phyloP scores from a whole-genome alignment of 306 rosid species.

The Glycine tomentella region DNA sequence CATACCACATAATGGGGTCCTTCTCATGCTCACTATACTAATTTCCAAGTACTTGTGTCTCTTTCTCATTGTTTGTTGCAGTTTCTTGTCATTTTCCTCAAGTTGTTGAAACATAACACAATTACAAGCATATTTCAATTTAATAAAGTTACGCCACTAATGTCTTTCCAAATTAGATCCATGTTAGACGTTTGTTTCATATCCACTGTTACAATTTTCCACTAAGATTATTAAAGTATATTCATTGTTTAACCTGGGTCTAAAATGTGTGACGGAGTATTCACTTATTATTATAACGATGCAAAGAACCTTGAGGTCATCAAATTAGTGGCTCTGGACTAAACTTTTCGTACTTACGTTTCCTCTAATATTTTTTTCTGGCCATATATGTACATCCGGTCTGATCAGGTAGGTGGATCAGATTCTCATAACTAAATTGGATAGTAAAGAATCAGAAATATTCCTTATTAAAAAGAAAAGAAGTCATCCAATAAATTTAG shows the following conservation, averaged over 20 bases:
- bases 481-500: too few relatives aligned
- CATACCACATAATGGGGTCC: constrained; percentile 62
- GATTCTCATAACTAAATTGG: not conserved
- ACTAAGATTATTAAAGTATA: constrained; percentile 22
- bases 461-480: too few relatives aligned
- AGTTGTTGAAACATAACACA: constrained; percentile 40
- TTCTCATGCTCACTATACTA: constrained; percentile 52
- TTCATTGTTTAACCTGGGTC: constrained; percentile 1
- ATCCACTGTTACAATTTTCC: constrained; percentile 38
- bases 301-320: constrained; percentile 47
- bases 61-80: constrained; percentile 39
- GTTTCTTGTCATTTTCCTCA: constrained; percentile 55
- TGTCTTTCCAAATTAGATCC: constrained; percentile 44
- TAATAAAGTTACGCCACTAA: constrained; percentile 42
- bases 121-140: constrained; percentile 35
- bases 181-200: constrained; percentile 34
- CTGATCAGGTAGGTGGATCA: not conserved
- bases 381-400: not conserved
- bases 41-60: constrained; percentile 35
- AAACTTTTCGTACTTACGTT: not conserved
- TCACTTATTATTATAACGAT: constrained; percentile 32
- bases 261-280: not conserved
- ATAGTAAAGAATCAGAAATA: not conserved
- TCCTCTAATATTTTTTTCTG: not conserved
- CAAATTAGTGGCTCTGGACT: not conserved